Evolutionary conservation across 176 grass and related monocot species (phyloP).

Genomic region (Lolium rigidum): DNA sequence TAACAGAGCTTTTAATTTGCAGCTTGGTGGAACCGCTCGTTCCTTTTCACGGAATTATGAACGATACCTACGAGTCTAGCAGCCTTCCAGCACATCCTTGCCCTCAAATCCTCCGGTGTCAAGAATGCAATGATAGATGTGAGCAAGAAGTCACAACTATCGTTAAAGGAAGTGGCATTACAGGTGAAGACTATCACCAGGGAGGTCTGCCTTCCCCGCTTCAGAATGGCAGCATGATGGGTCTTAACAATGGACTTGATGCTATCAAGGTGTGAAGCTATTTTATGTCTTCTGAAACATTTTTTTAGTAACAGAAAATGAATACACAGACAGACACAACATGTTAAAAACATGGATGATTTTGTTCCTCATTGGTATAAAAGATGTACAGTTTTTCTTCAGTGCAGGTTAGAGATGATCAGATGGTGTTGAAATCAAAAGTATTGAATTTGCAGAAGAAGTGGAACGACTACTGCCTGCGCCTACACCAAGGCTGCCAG

Average conservation of each 20-base stretch:
- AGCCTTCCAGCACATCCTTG: constrained; percentile 37
- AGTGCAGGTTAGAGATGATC: constrained; percentile 84
- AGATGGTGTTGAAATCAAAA: constrained; percentile 70
- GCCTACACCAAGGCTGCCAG: constrained; percentile 49
- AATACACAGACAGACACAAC: not conserved
- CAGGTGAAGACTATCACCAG: constrained; percentile 52
- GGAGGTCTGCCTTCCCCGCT: constrained; percentile 61
- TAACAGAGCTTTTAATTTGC: constrained; percentile 40
- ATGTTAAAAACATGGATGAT: constrained; percentile 26
- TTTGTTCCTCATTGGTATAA: constrained; percentile 55
- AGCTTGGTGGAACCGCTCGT: constrained; percentile 66
- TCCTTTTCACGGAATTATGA: constrained; percentile 70
- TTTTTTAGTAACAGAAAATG: not conserved
- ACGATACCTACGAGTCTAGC: constrained; percentile 46
- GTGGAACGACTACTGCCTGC: constrained; percentile 74
- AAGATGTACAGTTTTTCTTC: constrained; percentile 69
- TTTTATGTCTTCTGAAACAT: constrained; percentile 31
- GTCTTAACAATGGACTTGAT: constrained; percentile 62
- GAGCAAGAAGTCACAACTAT: constrained; percentile 79
- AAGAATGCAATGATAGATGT: constrained; percentile 74
- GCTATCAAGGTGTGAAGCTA: constrained; percentile 70
- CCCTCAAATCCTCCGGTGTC: constrained; percentile 59
- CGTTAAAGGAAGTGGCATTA: constrained; percentile 57
- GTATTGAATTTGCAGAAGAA: constrained; percentile 75
- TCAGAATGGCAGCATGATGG: constrained; percentile 56